Evolutionary conservation across 768 basidiomycete genomes (phyloP), one percentile per base, ranked within the genome.

Genomic region (Lentinula boryana): DNA sequence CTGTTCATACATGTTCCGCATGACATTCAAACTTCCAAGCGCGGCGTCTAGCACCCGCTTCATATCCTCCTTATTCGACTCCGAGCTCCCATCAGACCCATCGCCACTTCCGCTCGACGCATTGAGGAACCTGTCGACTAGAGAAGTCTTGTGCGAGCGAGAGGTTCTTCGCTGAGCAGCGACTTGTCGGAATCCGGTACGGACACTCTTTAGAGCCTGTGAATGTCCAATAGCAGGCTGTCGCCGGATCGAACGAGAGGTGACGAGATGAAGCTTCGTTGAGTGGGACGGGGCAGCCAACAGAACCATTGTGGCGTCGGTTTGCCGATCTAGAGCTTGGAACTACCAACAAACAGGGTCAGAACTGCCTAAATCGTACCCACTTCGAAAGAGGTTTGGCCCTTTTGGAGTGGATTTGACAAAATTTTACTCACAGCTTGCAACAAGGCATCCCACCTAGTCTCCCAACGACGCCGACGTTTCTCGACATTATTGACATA

Each of bases 281-380:
- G 85, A 78, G 67, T 92, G 89, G 2, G 89, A 84, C 0, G 90
- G 91, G 0, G 89, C 81, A 4, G 89, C 89, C 27, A 93, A 74
- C 0, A 93, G 72, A 27, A 92, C 72, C 75, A 93, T 80, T 0
- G 88, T 91, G 9, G 89, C 79, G 64, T 92, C 91, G 3, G 91
- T 93, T 70, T 91, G 88, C 48, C 88, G 80, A 72, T 92, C 90
- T 33, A 93, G 73, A 35, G 80, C 80, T 74, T 89, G 87, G 78
- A 93, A 88, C 90, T 93, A 64, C 32, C 63, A 36, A 63, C 27
- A 46, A 59, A 63, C 15, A 63, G 65, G 70, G 69, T 71, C 71
- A 71, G 64, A 71, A 64, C 67, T 72, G 65, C 70, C 69, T 68
- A 69, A 72, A 68, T 32, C 46, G 69, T 63, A 27, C 50, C 51